Percentiles rank a stretch among this genome's conserved stretches.
Conservation (phyloP, 2,329 filamentous ascomycete species). For the Chaetomium strumarium region DNA sequence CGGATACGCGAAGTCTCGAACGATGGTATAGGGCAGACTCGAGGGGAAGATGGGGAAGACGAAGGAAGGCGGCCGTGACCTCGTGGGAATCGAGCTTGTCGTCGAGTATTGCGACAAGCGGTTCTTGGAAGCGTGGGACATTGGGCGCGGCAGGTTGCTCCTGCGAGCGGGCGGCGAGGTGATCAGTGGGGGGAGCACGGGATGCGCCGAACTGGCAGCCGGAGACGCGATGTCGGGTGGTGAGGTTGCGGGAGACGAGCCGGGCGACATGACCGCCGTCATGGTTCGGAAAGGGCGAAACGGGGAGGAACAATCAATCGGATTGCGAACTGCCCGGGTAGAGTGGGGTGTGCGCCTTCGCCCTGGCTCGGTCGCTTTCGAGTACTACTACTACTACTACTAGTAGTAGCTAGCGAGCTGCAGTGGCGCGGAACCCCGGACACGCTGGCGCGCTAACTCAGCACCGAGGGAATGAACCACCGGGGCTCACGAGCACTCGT, state of each 20-base stretch:
- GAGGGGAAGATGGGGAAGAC: constrained; percentile 80
- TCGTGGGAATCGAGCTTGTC: constrained; percentile 54
- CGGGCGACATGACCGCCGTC: constrained; percentile 52
- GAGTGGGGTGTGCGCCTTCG: constrained; percentile 19
- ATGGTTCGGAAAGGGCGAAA: constrained; percentile 33
- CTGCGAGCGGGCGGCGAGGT: constrained; percentile 53
- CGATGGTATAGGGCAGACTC: constrained; percentile 78
- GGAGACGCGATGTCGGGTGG: constrained; percentile 43
- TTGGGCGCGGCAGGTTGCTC: constrained; percentile 57
- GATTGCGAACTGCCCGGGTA: constrained; percentile 8
- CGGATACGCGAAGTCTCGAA: constrained; percentile 94
- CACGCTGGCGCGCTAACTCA: constrained; percentile 9
- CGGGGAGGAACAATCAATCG: constrained; percentile 22
- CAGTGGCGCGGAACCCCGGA: constrained; percentile 15
- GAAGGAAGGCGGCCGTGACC: constrained; percentile 75
- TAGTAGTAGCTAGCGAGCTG: too few species aligned
- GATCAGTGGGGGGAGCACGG: constrained; percentile 51
- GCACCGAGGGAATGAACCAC: constrained; percentile 7
- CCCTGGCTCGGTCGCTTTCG: constrained; percentile 4
- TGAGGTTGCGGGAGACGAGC: constrained; percentile 49
- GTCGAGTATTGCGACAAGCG: constrained; percentile 80
- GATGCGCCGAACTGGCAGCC: constrained; percentile 45
- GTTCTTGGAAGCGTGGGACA: constrained; percentile 73
- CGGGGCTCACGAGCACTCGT: constrained; percentile 6
- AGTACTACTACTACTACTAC: too few species aligned